Conservation (phyloP, 2,329 filamentous ascomycete species). For the Colletotrichum orchidophilum region DNA sequence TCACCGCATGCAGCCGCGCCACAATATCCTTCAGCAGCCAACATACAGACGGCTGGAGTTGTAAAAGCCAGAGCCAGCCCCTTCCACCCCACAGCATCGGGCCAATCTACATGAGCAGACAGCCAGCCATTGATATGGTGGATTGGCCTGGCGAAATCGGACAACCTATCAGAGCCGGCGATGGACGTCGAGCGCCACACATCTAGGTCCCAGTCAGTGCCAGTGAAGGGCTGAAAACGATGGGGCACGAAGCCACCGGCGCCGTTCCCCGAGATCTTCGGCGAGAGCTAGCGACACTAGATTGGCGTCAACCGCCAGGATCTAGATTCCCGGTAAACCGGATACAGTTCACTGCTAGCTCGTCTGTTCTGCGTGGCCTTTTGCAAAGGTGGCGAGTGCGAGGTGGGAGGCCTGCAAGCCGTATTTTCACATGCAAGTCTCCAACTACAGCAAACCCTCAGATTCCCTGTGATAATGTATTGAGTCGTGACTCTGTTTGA, state of each 20-base stretch:
- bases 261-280: neutral
- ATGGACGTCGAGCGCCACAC: neutral
- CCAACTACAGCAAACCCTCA: neutral
- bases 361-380: neutral
- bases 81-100: neutral
- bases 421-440: neutral
- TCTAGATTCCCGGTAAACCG: neutral
- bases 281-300: neutral
- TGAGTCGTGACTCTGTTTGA: neutral
- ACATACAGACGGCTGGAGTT: neutral
- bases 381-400: neutral
- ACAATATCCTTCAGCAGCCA: neutral
- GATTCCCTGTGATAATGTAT: neutral
- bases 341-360: neutral
- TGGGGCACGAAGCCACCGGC: neutral
- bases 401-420: neutral
- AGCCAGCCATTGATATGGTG: neutral
- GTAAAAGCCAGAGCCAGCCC: neutral
- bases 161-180: neutral
- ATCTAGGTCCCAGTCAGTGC: neutral
- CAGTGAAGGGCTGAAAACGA: neutral
- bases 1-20: constrained; percentile 21
- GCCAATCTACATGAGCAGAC: neutral
- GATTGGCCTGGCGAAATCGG: neutral
- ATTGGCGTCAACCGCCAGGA: neutral